Evolutionary conservation across 768 basidiomycete genomes (phyloP), one percentile per base, ranked within the genome.

Genomic region (Xerocomus brunneocitrinus): DNA sequence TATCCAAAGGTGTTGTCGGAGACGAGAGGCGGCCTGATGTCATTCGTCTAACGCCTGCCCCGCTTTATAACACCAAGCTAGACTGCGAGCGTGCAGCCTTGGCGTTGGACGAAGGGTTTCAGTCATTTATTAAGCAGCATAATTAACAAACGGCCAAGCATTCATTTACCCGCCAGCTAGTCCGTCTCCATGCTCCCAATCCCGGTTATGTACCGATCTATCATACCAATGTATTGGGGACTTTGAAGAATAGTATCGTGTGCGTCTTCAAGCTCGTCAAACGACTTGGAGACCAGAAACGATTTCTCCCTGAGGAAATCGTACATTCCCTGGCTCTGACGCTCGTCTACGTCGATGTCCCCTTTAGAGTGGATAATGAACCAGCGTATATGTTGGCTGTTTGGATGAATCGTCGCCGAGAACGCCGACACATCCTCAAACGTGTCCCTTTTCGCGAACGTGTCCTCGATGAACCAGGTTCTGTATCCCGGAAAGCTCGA

Each of bases 11-110:
- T 6, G 87, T 99, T 13, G 79, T 97, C 48, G 95, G 91, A 9
- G 97, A 99, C 70, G 91, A 95, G 70, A 76, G 97, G 63, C 74
- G 84, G 62, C 95, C 97, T 27, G 88, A 92, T 64, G 91, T 98
- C 47, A 94, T 99, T 61, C 81, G 97, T 9, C 72, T 98, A 42
- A 81, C 92, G 56, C 94, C 95, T 44, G 78, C 79, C 14, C 88
- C 95, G 32, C 73, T 98, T 66, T 99, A 98, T 70, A 97, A 88
- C 67, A 85, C 86, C 12, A 75, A 84, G 60, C 71, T 74, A 59
- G 97, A 99, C 60, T 88, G 88, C 56, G 79, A 88, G 61, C 72
- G 76, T 50, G 90, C 85, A 10, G 90, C 79, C 13, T 68, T 69
- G 54, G 79, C 77, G 53, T 65, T 98, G 25, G 85, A 92, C 48